Percentiles rank a stretch among this genome's conserved stretches.
Evolutionary conservation across 768 basidiomycete genomes (phyloP).

Genomic region (Porpolomopsis calyptriformis): DNA sequence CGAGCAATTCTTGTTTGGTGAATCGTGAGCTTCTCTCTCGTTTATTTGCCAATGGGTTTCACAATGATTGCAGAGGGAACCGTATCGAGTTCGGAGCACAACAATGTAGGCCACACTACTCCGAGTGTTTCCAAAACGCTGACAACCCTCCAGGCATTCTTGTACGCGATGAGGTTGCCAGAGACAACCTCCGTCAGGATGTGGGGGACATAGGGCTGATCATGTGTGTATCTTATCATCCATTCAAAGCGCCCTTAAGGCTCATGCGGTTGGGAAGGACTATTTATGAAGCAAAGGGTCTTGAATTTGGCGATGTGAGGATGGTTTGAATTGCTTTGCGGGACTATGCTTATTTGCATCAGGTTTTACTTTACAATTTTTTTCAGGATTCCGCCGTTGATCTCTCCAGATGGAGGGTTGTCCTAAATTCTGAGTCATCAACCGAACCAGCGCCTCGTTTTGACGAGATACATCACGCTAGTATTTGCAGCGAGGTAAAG

Average conservation of each 20-base stretch:
- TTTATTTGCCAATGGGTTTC: not conserved
- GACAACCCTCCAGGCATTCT: slow-evolving; percentile 43
- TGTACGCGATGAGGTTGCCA: slow-evolving; percentile 50
- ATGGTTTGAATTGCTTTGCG: not conserved
- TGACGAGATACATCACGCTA: slow-evolving; percentile 39
- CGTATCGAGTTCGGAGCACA: slow-evolving; percentile 51
- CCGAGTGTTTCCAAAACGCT: not conserved
- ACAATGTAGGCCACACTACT: slow-evolving; percentile 39
- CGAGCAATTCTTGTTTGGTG: slow-evolving; percentile 50
- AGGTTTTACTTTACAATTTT: slow-evolving; percentile 70
- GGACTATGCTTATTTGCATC: not conserved
- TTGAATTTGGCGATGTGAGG: slow-evolving; percentile 53
- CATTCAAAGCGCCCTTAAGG: not conserved
- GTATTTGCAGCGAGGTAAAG: slow-evolving; percentile 48
- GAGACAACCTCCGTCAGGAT: slow-evolving; percentile 34
- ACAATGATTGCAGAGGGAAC: slow-evolving; percentile 27
- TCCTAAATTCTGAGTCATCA: slow-evolving; percentile 31
- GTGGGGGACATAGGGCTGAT: slow-evolving; percentile 52
- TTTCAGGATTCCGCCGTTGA: slow-evolving; percentile 53
- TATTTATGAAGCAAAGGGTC: slow-evolving; percentile 53
- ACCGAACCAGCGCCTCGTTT: slow-evolving; percentile 33
- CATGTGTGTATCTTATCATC: slow-evolving; percentile 28
- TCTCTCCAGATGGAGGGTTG: slow-evolving; percentile 46
- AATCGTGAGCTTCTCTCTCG: slow-evolving; percentile 27
- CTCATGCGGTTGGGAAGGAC: slow-evolving; percentile 32